Evolutionary conservation across 768 basidiomycete species (phyloP).

Genomic region (Suillus luteus): DNA sequence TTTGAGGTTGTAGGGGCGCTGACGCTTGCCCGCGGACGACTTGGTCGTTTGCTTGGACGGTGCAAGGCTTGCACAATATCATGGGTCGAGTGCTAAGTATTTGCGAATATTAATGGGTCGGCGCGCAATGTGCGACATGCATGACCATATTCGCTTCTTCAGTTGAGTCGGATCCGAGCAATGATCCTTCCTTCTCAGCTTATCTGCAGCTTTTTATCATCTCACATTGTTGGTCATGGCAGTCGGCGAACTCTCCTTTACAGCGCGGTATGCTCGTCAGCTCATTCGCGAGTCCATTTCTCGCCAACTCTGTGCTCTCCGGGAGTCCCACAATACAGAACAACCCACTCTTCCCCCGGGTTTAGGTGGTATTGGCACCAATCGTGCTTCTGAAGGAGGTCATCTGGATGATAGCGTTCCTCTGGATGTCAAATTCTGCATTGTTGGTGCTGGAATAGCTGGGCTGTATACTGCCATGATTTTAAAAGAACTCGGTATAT

Average conservation of each 20-base stretch:
- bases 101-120: too few relatives aligned
- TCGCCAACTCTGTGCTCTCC: background rate
- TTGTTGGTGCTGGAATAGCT: slow-evolving; percentile 21
- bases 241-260: background rate
- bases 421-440: slow-evolving; percentile 11
- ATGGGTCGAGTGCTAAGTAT: too few relatives aligned
- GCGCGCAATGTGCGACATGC: background rate
- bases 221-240: background rate
- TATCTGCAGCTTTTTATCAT: background rate
- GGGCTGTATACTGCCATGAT: slow-evolving; percentile 26
- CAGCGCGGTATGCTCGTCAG: background rate
- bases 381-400: background rate
- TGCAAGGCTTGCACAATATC: too few relatives aligned
- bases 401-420: background rate
- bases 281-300: background rate
- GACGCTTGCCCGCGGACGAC: too few relatives aligned
- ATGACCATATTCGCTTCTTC: background rate
- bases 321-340: background rate
- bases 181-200: background rate
- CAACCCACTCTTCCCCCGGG: background rate
- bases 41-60: too few relatives aligned
- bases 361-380: background rate
- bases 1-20: too few relatives aligned
- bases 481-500: slow-evolving; percentile 21
- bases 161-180: background rate